Evolutionary conservation across 768 basidiomycete species (phyloP).

Genomic region (Myochromella boudieri): DNA sequence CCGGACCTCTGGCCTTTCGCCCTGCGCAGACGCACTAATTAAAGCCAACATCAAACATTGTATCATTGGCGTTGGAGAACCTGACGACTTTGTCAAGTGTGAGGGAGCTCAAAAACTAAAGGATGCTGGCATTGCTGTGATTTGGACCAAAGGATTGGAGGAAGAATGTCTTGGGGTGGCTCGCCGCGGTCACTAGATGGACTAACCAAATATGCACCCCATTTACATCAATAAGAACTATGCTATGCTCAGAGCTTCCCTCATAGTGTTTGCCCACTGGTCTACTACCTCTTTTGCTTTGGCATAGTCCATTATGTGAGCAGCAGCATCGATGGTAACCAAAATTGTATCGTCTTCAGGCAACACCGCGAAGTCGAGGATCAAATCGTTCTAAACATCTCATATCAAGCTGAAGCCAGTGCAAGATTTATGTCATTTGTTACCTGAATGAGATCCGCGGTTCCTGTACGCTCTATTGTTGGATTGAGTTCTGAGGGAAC

Average conservation of each 20-base stretch:
- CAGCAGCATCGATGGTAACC: slow-evolving; percentile 31
- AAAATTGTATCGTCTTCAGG: slow-evolving; percentile 23
- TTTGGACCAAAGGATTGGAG: slow-evolving; percentile 76
- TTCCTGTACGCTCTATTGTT: slow-evolving; percentile 18
- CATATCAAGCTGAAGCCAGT: too few species aligned
- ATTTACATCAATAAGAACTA: slow-evolving; percentile 3
- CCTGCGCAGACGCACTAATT: slow-evolving; percentile 86
- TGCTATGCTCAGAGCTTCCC: slow-evolving; percentile 15
- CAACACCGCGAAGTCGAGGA: slow-evolving; percentile 28
- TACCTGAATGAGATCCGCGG: slow-evolving; percentile 23
- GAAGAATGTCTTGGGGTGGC: slow-evolving; percentile 81
- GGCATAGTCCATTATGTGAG: slow-evolving; percentile 20
- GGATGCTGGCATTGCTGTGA: slow-evolving; percentile 70
- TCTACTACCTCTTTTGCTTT: slow-evolving; percentile 24
- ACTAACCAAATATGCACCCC: background rate
- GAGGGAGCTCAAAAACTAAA: slow-evolving; percentile 77
- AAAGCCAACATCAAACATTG: slow-evolving; percentile 69
- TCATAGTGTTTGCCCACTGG: slow-evolving; percentile 20
- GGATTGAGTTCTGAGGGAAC: slow-evolving; percentile 13
- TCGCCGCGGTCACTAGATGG: slow-evolving; percentile 55
- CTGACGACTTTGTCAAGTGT: slow-evolving; percentile 91
- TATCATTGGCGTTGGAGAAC: slow-evolving; percentile 88
- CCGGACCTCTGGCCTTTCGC: slow-evolving; percentile 80
- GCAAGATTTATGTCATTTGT: background rate
- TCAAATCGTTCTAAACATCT: slow-evolving; percentile 24